These are phyloP conservation scores for Talaromyces stipitatus DNA, from an alignment of 495 filamentous ascomycete genomes.

Conservation along the genomic window DNA sequence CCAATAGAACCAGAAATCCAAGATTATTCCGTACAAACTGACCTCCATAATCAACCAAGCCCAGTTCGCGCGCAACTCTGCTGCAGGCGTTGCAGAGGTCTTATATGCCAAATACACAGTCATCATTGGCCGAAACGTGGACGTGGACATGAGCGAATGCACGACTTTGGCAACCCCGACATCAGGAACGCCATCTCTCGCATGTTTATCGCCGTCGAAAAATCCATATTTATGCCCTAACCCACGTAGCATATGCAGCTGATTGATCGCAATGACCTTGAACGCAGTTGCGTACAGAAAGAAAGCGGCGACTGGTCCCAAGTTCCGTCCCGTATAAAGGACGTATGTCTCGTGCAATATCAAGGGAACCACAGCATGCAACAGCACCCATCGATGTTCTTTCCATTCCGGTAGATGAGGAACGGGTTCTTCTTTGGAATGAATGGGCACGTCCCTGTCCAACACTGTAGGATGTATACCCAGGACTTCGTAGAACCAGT, in stretches of 20 bases:
- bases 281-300: constrained; percentile 21
- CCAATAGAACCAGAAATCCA: constrained; percentile 8
- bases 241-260: constrained; percentile 22
- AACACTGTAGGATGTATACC: constrained; percentile 21
- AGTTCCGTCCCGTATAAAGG: constrained; percentile 17
- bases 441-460: constrained; percentile 17
- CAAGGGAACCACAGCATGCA: constrained; percentile 17
- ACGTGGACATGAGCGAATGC: constrained; percentile 13
- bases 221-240: constrained; percentile 16
- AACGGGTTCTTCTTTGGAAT: constrained; percentile 19
- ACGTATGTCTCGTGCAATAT: constrained; percentile 23
- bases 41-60: constrained; percentile 10
- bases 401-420: constrained; percentile 24
- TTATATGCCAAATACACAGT: constrained; percentile 18
- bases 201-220: constrained; percentile 9
- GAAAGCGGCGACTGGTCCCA: constrained; percentile 17
- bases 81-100: constrained; percentile 11
- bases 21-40: constrained; percentile 4
- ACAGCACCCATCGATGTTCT: constrained; percentile 24
- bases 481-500: constrained; percentile 27
- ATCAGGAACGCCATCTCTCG: constrained; percentile 8
- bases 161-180: constrained; percentile 8
- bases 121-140: constrained; percentile 15
- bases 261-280: constrained; percentile 23
- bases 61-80: constrained; percentile 13